Evolutionary conservation across 1,284 basidiomycete genomes (phyloP).

Genomic region (Macrocybe sp.): DNA sequence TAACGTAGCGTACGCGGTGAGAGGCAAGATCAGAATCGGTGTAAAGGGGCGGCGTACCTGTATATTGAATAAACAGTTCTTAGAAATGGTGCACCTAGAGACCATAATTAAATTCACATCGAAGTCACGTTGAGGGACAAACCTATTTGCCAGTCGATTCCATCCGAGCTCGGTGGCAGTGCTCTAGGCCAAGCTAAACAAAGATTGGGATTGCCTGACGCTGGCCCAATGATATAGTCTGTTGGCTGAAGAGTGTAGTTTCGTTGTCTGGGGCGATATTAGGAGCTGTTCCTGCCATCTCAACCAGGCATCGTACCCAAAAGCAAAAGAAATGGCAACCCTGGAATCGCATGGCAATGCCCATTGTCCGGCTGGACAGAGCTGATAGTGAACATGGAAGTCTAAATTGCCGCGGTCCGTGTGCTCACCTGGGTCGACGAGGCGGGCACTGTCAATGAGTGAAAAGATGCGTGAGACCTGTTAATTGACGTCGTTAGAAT

Average conservation of each 20-base stretch:
- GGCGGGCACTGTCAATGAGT: constrained; percentile 59
- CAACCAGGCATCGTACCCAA: constrained; percentile 48
- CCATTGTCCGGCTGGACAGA: constrained; percentile 65
- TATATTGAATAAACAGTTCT: constrained; percentile 80
- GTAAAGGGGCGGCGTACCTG: constrained; percentile 41
- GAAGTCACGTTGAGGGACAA: constrained; percentile 5
- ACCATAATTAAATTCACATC: constrained; percentile 3
- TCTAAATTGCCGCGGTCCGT: not conserved
- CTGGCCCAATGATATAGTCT: constrained; percentile 80
- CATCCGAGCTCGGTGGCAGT: constrained; percentile 60
- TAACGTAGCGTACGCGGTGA: constrained; percentile 23
- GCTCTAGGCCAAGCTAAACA: constrained; percentile 85
- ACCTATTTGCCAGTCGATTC: constrained; percentile 86
- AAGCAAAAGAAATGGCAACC: constrained; percentile 65
- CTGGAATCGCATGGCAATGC: constrained; percentile 74
- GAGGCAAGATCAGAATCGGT: constrained; percentile 2
- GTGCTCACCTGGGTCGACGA: constrained; percentile 54
- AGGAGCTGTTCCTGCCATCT: not conserved
- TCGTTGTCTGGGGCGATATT: constrained; percentile 34
- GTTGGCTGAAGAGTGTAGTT: constrained; percentile 71
- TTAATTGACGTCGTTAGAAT: constrained; percentile 5
- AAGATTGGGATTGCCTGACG: constrained; percentile 56
- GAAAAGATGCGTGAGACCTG: constrained; percentile 70
- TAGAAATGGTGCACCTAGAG: constrained; percentile 68
- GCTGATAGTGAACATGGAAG: not conserved